Percentiles rank a stretch among this genome's conserved stretches.
phyloP scores from a whole-genome alignment of 805 yeast genomes.

The Brettanomyces anomalus region DNA sequence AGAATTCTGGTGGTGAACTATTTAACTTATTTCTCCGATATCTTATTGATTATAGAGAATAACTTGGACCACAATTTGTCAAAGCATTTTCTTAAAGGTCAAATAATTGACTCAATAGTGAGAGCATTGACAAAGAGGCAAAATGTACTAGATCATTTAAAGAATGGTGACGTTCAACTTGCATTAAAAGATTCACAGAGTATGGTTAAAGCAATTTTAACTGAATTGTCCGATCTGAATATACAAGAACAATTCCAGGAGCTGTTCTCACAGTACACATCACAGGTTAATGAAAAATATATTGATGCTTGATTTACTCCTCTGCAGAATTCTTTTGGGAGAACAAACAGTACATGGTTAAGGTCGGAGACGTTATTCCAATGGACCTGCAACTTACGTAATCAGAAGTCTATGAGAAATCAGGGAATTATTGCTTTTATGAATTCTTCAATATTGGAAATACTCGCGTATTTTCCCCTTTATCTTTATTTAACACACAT shows the following conservation, averaged over 20 bases:
- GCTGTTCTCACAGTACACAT: neutral
- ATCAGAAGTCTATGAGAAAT: too few relatives aligned
- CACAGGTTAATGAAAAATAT: neutral
- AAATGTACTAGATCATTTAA: conserved; percentile 4
- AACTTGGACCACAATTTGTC: conserved; percentile 7
- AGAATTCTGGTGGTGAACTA: conserved; percentile 16
- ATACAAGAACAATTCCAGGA: neutral
- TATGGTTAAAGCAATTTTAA: neutral
- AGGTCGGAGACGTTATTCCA: too few relatives aligned
- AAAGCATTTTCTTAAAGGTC: conserved; percentile 4
- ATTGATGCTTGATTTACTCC: too few relatives aligned
- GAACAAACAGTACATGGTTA: too few relatives aligned
- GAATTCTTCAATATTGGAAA: too few relatives aligned
- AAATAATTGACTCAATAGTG: conserved; percentile 5
- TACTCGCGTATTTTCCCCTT: too few relatives aligned
- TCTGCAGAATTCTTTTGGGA: too few relatives aligned
- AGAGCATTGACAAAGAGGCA: conserved; percentile 11
- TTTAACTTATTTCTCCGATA: conserved; percentile 12
- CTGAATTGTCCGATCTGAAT: neutral
- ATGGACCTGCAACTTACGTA: too few relatives aligned
- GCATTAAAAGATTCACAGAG: neutral
- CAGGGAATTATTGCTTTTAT: neutral
- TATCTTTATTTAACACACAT: too few relatives aligned
- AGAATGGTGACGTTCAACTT: neutral
- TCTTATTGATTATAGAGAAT: conserved; percentile 6